Percentiles rank a stretch among this genome's conserved stretches.
Conservation (phyloP, 306 rosid species). For the Vigna unguiculata region DNA sequence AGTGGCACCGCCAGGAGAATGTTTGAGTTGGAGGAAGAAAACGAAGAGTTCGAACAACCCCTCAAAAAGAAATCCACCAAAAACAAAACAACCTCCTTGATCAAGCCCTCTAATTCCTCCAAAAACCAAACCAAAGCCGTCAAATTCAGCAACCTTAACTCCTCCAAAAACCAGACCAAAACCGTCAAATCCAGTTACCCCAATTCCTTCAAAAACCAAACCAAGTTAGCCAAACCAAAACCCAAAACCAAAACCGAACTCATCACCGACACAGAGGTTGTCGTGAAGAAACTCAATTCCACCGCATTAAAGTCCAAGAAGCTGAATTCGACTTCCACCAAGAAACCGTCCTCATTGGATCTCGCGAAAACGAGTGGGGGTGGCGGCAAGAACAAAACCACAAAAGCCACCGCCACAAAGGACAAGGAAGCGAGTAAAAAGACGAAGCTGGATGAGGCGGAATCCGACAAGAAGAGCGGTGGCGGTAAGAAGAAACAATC, state of each 20-base stretch:
- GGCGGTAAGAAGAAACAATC: slow-evolving; percentile 38
- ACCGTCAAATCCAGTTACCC: slow-evolving; percentile 49
- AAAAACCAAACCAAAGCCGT: slow-evolving; percentile 67
- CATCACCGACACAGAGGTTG: slow-evolving; percentile 31
- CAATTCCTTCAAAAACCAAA: slow-evolving; percentile 63
- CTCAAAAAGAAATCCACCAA: slow-evolving; percentile 63
- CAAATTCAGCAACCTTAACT: slow-evolving; percentile 48
- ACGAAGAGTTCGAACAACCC: slow-evolving; percentile 34
- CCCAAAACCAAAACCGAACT: slow-evolving; percentile 54
- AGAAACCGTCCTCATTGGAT: slow-evolving; percentile 57
- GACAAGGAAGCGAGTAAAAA: slow-evolving; percentile 33
- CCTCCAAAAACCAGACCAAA: slow-evolving; percentile 68
- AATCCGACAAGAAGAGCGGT: slow-evolving; percentile 15
- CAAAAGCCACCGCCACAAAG: slow-evolving; percentile 55
- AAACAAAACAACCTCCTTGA: slow-evolving; percentile 59
- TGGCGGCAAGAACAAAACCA: slow-evolving; percentile 65
- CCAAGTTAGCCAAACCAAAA: slow-evolving; percentile 55
- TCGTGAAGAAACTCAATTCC: slow-evolving; percentile 64
- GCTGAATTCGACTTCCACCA: slow-evolving; percentile 63
- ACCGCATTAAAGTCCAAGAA: slow-evolving; percentile 65
- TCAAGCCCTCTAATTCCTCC: slow-evolving; percentile 44
- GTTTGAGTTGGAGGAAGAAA: slow-evolving; percentile 35
- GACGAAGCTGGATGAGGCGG: slow-evolving; percentile 31
- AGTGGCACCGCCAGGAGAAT: slow-evolving; percentile 44
- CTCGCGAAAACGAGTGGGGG: slow-evolving; percentile 48